phyloP scores from a whole-genome alignment of 2,329 filamentous ascomycete species.

The Pseudohalonectria lignicola region DNA sequence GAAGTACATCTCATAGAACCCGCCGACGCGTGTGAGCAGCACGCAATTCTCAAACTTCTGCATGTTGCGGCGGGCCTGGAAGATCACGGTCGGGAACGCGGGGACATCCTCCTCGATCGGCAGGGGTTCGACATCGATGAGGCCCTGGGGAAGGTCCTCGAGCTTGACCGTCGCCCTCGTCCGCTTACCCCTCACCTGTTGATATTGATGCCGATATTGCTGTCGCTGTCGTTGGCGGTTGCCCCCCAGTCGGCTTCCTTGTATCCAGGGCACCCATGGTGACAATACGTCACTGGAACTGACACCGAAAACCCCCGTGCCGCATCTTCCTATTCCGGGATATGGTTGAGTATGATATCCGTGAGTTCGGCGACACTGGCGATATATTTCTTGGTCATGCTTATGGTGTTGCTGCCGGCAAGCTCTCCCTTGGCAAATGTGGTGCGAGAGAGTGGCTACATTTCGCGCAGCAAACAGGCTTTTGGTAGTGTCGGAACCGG shows the following conservation, averaged over 20 bases:
- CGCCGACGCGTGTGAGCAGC: conserved; percentile 79
- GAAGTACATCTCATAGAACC: conserved; percentile 97
- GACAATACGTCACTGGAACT: too few species aligned
- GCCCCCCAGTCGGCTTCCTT: too few species aligned
- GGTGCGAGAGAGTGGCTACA: conserved; percentile 8
- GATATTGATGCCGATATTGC: neutral
- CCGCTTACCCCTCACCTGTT: neutral
- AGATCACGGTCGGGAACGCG: conserved; percentile 74
- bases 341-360: too few species aligned
- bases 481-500: conserved; percentile 7
- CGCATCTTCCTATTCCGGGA: too few species aligned
- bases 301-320: too few species aligned
- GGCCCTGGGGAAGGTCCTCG: conserved; percentile 47
- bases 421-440: neutral
- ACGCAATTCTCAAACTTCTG: conserved; percentile 84
- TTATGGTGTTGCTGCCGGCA: neutral
- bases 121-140: conserved; percentile 24
- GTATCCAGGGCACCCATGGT: too few species aligned
- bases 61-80: conserved; percentile 84
- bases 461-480: conserved; percentile 5
- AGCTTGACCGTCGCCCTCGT: conserved; percentile 26
- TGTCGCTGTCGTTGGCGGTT: too few species aligned
- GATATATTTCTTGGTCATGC: neutral
- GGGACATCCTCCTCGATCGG: conserved; percentile 29
- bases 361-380: too few species aligned